These are phyloP conservation scores for Colletotrichum sp. DNA, from an alignment of 2,329 filamentous ascomycete species.

Conservation along the genomic window DNA sequence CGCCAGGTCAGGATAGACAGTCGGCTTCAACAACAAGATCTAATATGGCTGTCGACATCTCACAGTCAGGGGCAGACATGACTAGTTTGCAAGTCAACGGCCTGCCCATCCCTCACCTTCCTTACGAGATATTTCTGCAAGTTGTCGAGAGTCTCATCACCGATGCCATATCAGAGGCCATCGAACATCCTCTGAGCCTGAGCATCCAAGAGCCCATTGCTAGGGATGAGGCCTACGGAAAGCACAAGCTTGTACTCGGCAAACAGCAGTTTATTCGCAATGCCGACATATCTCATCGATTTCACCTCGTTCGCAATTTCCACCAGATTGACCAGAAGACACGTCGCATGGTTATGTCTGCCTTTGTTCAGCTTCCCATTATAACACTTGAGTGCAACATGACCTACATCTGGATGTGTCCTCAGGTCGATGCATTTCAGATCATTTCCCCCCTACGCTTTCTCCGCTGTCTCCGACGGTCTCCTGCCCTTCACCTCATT, in stretches of 20 bases:
- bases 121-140: not conserved
- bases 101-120: not conserved
- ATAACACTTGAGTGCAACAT: not conserved
- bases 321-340: not conserved
- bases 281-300: not conserved
- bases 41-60: not conserved
- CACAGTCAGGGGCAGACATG: not conserved
- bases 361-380: not conserved
- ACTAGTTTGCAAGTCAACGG: not conserved
- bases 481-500: not conserved
- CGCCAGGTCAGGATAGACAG: not conserved
- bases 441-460: not conserved
- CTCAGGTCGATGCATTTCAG: not conserved
- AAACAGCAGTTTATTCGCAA: not conserved
- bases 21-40: not conserved
- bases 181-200: not conserved
- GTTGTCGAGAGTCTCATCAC: not conserved
- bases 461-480: not conserved
- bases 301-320: not conserved
- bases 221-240: not conserved
- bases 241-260: not conserved
- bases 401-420: not conserved
- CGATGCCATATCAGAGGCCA: not conserved
- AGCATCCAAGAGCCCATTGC: not conserved
- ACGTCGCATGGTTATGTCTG: not conserved